Evolutionary conservation across 192 early-diverging fungal species (phyloP).

Genomic region (Podila clonocystis): DNA sequence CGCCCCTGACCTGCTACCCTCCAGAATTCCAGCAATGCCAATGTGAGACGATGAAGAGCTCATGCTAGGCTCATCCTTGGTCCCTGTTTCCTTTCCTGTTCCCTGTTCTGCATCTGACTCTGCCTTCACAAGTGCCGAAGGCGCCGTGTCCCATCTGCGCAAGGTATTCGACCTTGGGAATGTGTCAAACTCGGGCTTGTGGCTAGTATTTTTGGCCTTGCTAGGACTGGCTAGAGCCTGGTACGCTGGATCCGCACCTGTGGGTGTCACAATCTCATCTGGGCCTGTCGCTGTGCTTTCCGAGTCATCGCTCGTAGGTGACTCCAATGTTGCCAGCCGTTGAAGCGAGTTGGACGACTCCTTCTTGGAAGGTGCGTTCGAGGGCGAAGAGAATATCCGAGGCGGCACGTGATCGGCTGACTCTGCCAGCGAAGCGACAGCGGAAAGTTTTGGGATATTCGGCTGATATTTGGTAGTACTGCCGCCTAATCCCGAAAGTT

Average conservation of each 20-base stretch:
- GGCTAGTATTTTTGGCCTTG: not conserved
- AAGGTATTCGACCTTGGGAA: constrained; percentile 4
- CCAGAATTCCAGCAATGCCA: constrained; percentile 42
- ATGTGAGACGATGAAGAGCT: constrained; percentile 26
- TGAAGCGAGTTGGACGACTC: constrained; percentile 27
- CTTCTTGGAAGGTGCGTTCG: constrained; percentile 35
- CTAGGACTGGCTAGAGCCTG: constrained; percentile 13
- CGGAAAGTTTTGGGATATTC: constrained; percentile 30
- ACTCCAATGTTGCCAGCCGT: constrained; percentile 25
- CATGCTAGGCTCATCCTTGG: not conserved
- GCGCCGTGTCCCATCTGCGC: constrained; percentile 3
- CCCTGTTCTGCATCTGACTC: not conserved
- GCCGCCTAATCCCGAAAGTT: no score
- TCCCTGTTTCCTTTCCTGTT: not conserved
- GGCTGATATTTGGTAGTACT: constrained; percentile 11
- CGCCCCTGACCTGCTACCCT: constrained; percentile 12
- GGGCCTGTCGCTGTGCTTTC: constrained; percentile 7
- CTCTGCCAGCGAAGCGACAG: constrained; percentile 8
- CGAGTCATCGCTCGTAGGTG: constrained; percentile 14
- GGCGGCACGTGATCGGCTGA: constrained; percentile 5
- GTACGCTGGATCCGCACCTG: constrained; percentile 22
- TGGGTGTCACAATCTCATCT: constrained; percentile 9
- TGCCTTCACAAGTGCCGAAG: not conserved
- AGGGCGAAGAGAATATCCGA: constrained; percentile 18
- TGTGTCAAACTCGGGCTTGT: constrained; percentile 20